Base-by-base conservation (phyloP, 306 rosid genomes). In the Begonia masoniana region DNA sequence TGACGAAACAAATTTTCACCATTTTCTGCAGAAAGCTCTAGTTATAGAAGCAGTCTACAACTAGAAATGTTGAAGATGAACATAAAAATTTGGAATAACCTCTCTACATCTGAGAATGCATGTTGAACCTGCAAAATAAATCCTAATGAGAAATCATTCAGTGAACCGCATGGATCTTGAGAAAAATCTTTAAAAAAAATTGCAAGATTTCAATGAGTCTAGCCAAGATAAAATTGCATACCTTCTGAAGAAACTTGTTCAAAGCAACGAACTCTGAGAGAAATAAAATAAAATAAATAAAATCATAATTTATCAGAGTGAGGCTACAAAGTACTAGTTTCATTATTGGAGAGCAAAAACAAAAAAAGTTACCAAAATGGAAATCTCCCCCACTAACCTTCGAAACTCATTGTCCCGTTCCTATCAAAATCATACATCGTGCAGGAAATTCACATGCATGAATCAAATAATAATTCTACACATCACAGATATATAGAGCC, bases 341-440 rank as follows among this genome's bases (percentile, higher is more conserved):
- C 10, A 54, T 7, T 31, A 60, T 41, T 19, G 39, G 24, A 51
- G 12, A 50, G 23, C 15, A 8, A 31, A 10, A 63, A 8, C 17
- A 10, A 63, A 56, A 50, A 10, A 11, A n/a, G 15, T 45, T 10
- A 45, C 49, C 15, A 15, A 11, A 13, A 8, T 15, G 9, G 14
- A 13, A 49, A 23, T 16, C n/a, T n/a, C 50, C 17, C 17, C 13
- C 6, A 36, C 56, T 57, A 45, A 77, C 95, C 97, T 67, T 78
- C 71, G 55, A 84, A 88, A 69, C 80, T 84, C 97, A 88, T 88
- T 5, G 84, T 82, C 55, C 97, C 97, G 51, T 88, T 88, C 60
- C 84, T 73, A 50, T 88, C 95, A 62, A 88, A 88, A 71, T 88
- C 97, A 60, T 84, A 82, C 95, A 84, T 82, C 78, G 93, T 84